A percentile compares a stretch with the other conserved stretches of the same genome.
These are phyloP conservation scores for Alternaria gansuensis DNA, from an alignment of 2,329 filamentous ascomycete species.

Conservation along the genomic window DNA sequence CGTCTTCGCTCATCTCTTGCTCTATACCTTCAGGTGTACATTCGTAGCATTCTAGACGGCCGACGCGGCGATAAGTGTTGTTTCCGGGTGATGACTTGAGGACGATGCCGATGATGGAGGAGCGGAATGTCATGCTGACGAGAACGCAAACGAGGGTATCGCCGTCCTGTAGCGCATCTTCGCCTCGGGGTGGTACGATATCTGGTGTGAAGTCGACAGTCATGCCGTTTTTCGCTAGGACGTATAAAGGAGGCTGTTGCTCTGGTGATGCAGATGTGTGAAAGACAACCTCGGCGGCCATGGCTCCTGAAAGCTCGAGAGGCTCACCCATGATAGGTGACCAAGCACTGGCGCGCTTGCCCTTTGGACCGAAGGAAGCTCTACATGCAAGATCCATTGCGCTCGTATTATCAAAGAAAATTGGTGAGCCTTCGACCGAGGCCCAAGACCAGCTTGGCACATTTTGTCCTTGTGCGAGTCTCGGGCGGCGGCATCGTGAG, in stretches of 20 bases:
- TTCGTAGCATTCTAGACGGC: conserved; percentile 51
- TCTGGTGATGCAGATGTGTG: conserved; percentile 16
- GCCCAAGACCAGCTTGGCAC: conserved; percentile 52
- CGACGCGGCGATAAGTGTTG: conserved; percentile 45
- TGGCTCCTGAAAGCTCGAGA: conserved; percentile 46
- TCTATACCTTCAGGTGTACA: conserved; percentile 40
- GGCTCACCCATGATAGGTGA: conserved; percentile 44
- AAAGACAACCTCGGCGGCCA: conserved; percentile 46
- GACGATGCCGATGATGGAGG: conserved; percentile 47
- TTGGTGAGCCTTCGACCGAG: conserved; percentile 47
- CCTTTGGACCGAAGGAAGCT: conserved; percentile 39
- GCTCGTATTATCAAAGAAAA: conserved; percentile 49
- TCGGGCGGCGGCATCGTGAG: conserved; percentile 38
- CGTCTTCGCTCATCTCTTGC: conserved; percentile 47
- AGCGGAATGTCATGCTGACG: conserved; percentile 51
- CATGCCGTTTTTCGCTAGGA: conserved; percentile 40
- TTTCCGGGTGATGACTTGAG: conserved; percentile 35
- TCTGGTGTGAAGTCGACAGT: conserved; percentile 48
- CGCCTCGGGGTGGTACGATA: conserved; percentile 37
- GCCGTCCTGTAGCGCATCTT: conserved; percentile 40
- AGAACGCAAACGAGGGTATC: conserved; percentile 47
- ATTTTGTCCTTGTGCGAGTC: conserved; percentile 26
- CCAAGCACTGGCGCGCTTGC: conserved; percentile 37
- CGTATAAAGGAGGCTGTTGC: conserved; percentile 31
- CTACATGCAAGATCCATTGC: conserved; percentile 51